A percentile compares a stretch with the other conserved stretches of the same genome.
phyloP scores from a whole-genome alignment of 805 yeast genomes.

The Wickerhamiella slavikovae region DNA sequence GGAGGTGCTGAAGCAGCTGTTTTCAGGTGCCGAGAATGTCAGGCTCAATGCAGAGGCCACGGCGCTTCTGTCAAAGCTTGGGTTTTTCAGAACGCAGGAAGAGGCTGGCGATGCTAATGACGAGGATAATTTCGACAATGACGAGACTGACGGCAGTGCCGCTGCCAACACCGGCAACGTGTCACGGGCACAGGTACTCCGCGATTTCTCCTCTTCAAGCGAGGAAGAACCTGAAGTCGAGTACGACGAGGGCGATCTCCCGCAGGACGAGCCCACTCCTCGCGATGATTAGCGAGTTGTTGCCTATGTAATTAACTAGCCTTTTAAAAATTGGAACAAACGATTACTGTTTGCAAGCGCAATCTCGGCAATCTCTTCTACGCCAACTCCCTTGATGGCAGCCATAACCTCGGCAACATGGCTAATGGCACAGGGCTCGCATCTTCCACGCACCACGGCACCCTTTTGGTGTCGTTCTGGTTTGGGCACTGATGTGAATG shows the following conservation, averaged over 20 bases:
- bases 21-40: slow-evolving; percentile 8
- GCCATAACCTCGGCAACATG: slow-evolving; percentile 56
- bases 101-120: slow-evolving; percentile 10
- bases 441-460: slow-evolving; percentile 52
- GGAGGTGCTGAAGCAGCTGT: slow-evolving; percentile 12
- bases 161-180: too few species aligned
- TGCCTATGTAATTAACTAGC: background rate
- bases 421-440: slow-evolving; percentile 80
- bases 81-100: slow-evolving; percentile 10
- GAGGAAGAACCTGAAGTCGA: background rate
- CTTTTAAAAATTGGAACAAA: slow-evolving; percentile 21
- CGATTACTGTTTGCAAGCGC: slow-evolving; percentile 32
- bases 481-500: slow-evolving; percentile 37
- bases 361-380: slow-evolving; percentile 25
- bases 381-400: slow-evolving; percentile 24
- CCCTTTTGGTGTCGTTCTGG: slow-evolving; percentile 32
- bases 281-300: slow-evolving; percentile 1
- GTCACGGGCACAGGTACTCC: too few species aligned
- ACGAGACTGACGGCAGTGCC: slow-evolving; percentile 3
- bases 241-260: slow-evolving; percentile 1
- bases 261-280: slow-evolving; percentile 1
- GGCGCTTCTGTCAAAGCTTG: slow-evolving; percentile 11
- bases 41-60: slow-evolving; percentile 12
- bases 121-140: slow-evolving; percentile 5
- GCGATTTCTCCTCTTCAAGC: background rate